Conservation (phyloP, 257 asterid genomes). For the Anisodus acutangulus region DNA sequence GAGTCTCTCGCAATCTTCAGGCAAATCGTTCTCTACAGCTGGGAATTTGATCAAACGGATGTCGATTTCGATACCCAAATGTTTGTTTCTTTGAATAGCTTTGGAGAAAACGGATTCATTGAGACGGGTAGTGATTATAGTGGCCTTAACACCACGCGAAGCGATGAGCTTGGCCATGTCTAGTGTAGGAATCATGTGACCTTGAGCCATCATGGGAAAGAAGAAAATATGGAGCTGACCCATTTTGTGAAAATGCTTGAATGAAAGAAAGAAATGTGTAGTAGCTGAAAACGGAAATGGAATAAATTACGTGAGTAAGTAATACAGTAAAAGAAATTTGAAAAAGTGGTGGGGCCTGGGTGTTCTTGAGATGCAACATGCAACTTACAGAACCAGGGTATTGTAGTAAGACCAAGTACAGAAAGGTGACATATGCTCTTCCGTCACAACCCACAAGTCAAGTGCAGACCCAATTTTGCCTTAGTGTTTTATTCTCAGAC, state of each 20-base stretch:
- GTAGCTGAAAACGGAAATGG: too few species aligned
- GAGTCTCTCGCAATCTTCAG: slow-evolving; percentile 4
- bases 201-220: slow-evolving; percentile 37
- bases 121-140: slow-evolving; percentile 25
- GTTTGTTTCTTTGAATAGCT: slow-evolving; percentile 9
- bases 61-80: slow-evolving; percentile 13
- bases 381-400: too few species aligned
- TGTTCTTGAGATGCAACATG: too few species aligned
- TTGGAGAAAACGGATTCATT: slow-evolving; percentile 24
- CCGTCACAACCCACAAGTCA: too few species aligned
- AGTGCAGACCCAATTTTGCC: too few species aligned
- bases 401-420: too few species aligned
- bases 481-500: too few species aligned
- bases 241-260: neutral
- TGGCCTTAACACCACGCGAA: slow-evolving; percentile 33
- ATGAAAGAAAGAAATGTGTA: too few species aligned
- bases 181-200: slow-evolving; percentile 39
- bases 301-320: too few species aligned
- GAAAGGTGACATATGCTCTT: too few species aligned
- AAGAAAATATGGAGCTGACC: slow-evolving; percentile 24
- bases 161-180: slow-evolving; percentile 39
- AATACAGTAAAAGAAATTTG: too few species aligned
- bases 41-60: slow-evolving; percentile 30
- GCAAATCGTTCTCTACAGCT: neutral
- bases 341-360: too few species aligned